Base-by-base conservation (phyloP, 1,284 basidiomycete species). In the Tilletia horrida region DNA sequence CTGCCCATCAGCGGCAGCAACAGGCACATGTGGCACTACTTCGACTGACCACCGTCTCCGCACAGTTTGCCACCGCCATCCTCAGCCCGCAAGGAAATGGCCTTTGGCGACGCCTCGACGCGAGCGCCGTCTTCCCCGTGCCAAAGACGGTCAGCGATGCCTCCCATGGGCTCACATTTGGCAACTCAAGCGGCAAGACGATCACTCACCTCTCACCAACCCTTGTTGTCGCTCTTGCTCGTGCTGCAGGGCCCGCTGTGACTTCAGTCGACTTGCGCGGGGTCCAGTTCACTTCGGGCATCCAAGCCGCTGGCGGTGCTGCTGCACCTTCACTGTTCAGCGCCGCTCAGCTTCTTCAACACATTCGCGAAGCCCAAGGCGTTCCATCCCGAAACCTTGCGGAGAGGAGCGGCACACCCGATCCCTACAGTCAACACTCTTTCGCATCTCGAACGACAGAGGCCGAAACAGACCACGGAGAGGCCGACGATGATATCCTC, bases 271-370 rank as follows among this genome's bases (percentile, higher is more conserved):
- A 29, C 23, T 27, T 55, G 52, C 21, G 27, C 52, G 52, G 52
- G 4, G 52, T 55, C 11, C 52, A 55, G 9, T 55, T 55, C 27
- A 6, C 52, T 9, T 23, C 52, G 23, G 52, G 8, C 8, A 29
- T 9, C 52, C 16, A 52, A 27, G 23, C 52, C 18, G 31, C 25
- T 18, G n/a, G 7, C n/a, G 43, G 8, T 44, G 9, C 43, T 9
- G 8, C n/a, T 21, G 52, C 8, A 55, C 31, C 23, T 8, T 55
- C 52, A 13, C 8, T 55, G 4, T 55, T 55, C 52, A 55, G 52
- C 52, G 52, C 52, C 14, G 52, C 52, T 9, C 52, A 55, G 18
- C 52, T 55, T 27, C 31, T 55, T 18, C 23, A 55, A 27, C 52
- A 55, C 23, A 55, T 55, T 18, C 52, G 25, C 25, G 23, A 55